A percentile compares a stretch with the other conserved stretches of the same genome.
These are phyloP conservation scores for Apophysomyces ossiformis DNA, from an alignment of 371 early-diverging fungal species.

Conservation along the genomic window DNA sequence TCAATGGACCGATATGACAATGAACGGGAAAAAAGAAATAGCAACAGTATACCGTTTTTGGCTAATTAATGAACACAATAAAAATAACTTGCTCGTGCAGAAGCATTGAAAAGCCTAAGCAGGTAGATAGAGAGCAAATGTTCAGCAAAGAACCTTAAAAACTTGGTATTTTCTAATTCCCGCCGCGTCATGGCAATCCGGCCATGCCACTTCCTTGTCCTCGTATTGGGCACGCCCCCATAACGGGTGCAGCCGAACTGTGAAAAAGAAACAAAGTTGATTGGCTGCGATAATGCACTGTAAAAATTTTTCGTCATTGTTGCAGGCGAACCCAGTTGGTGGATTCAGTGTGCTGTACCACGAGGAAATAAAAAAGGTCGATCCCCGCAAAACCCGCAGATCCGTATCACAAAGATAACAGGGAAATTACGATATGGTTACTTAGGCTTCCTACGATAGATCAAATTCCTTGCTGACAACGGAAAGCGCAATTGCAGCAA, in stretches of 20 bases:
- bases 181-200: neutral
- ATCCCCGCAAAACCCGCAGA: slow-evolving; percentile 7
- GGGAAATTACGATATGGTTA: neutral
- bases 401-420: neutral
- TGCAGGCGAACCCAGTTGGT: slow-evolving; percentile 3
- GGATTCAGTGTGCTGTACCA: neutral
- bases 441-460: too few relatives aligned
- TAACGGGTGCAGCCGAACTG: neutral
- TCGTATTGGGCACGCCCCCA: neutral
- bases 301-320: slow-evolving; percentile 1
- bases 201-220: neutral
- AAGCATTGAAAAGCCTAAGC: neutral
- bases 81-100: neutral
- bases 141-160: slow-evolving; percentile 1
- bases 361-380: neutral
- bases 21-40: too few relatives aligned
- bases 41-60: neutral
- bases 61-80: neutral
- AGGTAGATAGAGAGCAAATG: neutral
- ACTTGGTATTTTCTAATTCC: neutral
- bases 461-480: too few relatives aligned
- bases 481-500: too few relatives aligned
- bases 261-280: neutral
- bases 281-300: neutral
- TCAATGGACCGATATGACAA: too few relatives aligned